Percentiles rank a stretch among this genome's conserved stretches.
These are phyloP conservation scores for Mortierella sp. DNA, from an alignment of 371 early-diverging fungal species.

Conservation along the genomic window DNA sequence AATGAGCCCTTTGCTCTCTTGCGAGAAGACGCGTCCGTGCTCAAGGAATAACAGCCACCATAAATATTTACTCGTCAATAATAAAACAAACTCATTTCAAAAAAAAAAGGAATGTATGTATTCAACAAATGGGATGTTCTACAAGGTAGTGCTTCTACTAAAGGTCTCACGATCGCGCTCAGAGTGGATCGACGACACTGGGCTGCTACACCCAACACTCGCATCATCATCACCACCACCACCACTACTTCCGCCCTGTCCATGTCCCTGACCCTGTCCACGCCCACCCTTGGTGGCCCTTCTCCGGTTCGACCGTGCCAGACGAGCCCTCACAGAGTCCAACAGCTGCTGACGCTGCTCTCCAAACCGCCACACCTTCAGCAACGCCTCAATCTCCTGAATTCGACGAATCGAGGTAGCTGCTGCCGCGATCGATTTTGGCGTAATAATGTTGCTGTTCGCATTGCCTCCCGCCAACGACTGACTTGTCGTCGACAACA, in stretches of 20 bases:
- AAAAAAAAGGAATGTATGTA: not conserved
- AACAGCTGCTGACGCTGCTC: conserved; percentile 42
- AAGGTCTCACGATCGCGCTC: conserved; percentile 8
- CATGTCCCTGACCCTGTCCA: conserved; percentile 8
- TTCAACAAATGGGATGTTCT: too few species aligned
- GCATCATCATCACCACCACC: conserved; percentile 12
- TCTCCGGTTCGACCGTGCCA: conserved; percentile 35
- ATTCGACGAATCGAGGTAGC: conserved; percentile 33
- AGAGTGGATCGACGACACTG: conserved; percentile 13
- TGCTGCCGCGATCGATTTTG: conserved; percentile 43
- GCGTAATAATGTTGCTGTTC: conserved; percentile 27
- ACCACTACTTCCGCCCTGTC: conserved; percentile 1
- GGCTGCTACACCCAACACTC: conserved; percentile 10
- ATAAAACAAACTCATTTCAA: too few species aligned
- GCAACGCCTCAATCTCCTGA: conserved; percentile 40
- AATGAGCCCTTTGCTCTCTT: too few species aligned
- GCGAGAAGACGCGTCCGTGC: too few species aligned
- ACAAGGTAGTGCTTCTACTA: conserved; percentile 3
- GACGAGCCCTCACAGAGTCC: conserved; percentile 35
- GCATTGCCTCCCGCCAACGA: not conserved
- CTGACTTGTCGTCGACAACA: not conserved
- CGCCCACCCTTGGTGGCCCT: conserved; percentile 18
- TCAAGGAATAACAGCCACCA: too few species aligned
- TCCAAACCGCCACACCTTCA: conserved; percentile 49
- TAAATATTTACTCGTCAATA: too few species aligned